These are phyloP conservation scores for Diaporthe batatas DNA, from an alignment of 2,329 filamentous ascomycete genomes.

Conservation along the genomic window DNA sequence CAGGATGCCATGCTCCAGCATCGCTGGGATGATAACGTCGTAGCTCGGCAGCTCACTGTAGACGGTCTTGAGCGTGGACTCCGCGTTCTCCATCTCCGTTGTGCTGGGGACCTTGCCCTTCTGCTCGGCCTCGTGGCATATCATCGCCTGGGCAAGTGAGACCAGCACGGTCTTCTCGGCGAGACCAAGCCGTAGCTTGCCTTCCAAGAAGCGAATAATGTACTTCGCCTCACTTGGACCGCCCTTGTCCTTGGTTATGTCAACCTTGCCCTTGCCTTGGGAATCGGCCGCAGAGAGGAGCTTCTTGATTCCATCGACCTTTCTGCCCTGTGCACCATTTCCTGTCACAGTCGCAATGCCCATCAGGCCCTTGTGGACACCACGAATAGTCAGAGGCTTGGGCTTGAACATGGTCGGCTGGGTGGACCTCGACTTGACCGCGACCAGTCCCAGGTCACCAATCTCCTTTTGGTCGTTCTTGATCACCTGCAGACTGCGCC, in stretches of 20 bases:
- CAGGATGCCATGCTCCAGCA: conserved; percentile 88
- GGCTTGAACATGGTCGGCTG: conserved; percentile 99
- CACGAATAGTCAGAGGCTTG: conserved; percentile 86
- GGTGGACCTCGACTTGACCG: conserved; percentile 93
- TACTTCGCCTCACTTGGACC: conserved; percentile 96
- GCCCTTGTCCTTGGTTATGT: conserved; percentile 92
- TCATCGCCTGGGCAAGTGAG: conserved; percentile 88
- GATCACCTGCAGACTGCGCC: conserved; percentile 87
- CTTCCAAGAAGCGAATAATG: conserved; percentile 92
- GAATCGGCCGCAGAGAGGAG: conserved; percentile 91
- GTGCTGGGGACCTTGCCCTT: conserved; percentile 79
- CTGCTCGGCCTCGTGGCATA: conserved; percentile 82
- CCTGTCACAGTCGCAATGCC: conserved; percentile 89
- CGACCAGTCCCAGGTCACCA: conserved; percentile 93
- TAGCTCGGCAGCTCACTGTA: conserved; percentile 97
- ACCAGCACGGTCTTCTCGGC: conserved; percentile 94
- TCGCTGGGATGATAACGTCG: conserved; percentile 91
- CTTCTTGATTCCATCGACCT: conserved; percentile 96
- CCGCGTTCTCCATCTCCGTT: conserved; percentile 84
- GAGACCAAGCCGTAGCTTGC: conserved; percentile 90
- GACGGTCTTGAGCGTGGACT: conserved; percentile 88
- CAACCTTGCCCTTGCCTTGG: conserved; percentile 79
- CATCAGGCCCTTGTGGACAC: conserved; percentile 90
- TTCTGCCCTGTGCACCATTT: conserved; percentile 88
- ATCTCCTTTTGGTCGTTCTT: conserved; percentile 97